phyloP scores from a whole-genome alignment of 2,329 filamentous ascomycete species.

The Arthrinium phaeospermum region DNA sequence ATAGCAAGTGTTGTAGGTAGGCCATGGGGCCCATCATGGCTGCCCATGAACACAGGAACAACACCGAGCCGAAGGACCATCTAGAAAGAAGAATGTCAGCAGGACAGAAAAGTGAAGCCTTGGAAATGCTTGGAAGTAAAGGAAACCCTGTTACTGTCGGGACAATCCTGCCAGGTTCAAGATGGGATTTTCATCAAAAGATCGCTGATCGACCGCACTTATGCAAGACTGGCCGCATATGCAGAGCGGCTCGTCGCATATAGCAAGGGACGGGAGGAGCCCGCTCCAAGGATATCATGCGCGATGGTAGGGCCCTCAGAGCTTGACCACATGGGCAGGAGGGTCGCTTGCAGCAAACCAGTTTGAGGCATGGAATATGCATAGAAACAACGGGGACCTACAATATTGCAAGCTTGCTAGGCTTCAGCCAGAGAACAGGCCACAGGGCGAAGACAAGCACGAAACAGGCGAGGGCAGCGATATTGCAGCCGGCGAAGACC shows the following conservation, averaged over 20 bases:
- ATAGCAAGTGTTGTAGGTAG: constrained; percentile 85
- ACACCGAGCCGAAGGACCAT: constrained; percentile 90
- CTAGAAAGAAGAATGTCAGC: constrained; percentile 51
- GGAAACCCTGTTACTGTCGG: not conserved
- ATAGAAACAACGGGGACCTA: constrained; percentile 58
- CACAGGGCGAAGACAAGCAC: constrained; percentile 91
- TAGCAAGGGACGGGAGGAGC: not conserved
- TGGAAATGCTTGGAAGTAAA: no score
- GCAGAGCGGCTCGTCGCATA: constrained; percentile 38
- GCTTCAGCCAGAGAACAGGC: constrained; percentile 78
- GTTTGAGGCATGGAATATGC: constrained; percentile 4
- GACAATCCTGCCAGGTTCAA: not conserved
- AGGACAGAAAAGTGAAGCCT: not conserved
- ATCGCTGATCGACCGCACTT: constrained; percentile 32
- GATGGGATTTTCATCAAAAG: constrained; percentile 28
- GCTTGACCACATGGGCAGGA: constrained; percentile 22
- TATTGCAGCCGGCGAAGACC: constrained; percentile 88
- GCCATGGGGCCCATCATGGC: constrained; percentile 89
- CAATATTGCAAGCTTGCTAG: constrained; percentile 95
- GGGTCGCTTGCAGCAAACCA: not conserved
- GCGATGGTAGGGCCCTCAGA: constrained; percentile 18
- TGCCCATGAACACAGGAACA: constrained; percentile 92
- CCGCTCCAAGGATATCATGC: constrained; percentile 17
- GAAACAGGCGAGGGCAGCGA: constrained; percentile 90
- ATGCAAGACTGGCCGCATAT: constrained; percentile 37